These are phyloP conservation scores for Bruguiera sexangula DNA, from an alignment of 345 rosid species.

Conservation along the genomic window DNA sequence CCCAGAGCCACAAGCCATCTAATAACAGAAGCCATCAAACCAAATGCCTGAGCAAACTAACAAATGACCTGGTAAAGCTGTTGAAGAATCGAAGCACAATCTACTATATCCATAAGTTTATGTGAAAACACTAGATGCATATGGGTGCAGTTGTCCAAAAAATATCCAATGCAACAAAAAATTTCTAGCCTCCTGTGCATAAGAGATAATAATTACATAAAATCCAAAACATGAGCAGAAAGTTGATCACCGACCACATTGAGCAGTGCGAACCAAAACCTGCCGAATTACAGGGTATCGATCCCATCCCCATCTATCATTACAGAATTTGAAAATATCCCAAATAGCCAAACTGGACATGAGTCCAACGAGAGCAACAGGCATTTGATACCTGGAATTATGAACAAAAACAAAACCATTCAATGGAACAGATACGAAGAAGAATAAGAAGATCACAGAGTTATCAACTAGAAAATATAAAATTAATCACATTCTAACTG, in stretches of 20 bases:
- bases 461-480: too few relatives aligned
- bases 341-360: slow-evolving; percentile 78
- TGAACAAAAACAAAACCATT: slow-evolving; percentile 3
- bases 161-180: neutral
- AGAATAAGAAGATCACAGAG: too few relatives aligned
- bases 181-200: neutral
- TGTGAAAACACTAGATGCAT: too few relatives aligned
- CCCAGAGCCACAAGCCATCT: too few relatives aligned
- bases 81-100: too few relatives aligned
- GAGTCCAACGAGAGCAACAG: slow-evolving; percentile 79
- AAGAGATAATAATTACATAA: slow-evolving; percentile 1
- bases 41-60: too few relatives aligned
- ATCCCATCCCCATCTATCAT: slow-evolving; percentile 65
- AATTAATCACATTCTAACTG: too few relatives aligned
- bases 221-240: neutral
- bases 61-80: too few relatives aligned
- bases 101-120: too few relatives aligned
- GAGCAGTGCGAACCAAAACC: slow-evolving; percentile 56
- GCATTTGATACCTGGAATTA: slow-evolving; percentile 80
- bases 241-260: slow-evolving; percentile 56
- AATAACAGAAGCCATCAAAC: too few relatives aligned
- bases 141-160: neutral
- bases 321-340: slow-evolving; percentile 74
- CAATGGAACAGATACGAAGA: neutral
- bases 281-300: slow-evolving; percentile 46